Evolutionary conservation across 1,284 basidiomycete genomes (phyloP).

Genomic region (Microbotryomycetes sp.): DNA sequence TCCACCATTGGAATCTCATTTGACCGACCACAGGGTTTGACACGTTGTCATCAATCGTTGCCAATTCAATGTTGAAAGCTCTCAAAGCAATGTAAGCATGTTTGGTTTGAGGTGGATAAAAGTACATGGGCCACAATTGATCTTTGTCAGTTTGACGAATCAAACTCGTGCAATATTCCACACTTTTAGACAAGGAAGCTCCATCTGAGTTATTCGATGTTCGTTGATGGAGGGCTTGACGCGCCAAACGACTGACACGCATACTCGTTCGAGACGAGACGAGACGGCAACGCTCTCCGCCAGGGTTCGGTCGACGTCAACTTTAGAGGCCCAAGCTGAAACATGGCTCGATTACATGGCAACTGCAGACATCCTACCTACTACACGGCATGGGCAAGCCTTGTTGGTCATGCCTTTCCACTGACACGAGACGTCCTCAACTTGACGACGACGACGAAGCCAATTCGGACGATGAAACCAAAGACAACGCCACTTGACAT

Average conservation of each 20-base stretch:
- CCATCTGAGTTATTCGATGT: neutral
- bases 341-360: too few relatives aligned
- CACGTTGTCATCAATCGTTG: conserved; percentile 69
- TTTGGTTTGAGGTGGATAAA: conserved; percentile 62
- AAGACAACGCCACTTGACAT: neutral
- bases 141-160: conserved; percentile 50
- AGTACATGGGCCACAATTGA: conserved; percentile 65
- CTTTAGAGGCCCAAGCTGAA: too few relatives aligned
- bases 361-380: too few relatives aligned
- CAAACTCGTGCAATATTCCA: conserved; percentile 43
- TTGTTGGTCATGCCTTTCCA: too few relatives aligned
- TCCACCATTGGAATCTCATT: conserved; percentile 90
- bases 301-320: too few relatives aligned
- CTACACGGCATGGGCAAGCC: too few relatives aligned
- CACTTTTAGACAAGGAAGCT: conserved; percentile 5
- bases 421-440: too few relatives aligned
- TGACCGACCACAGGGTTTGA: conserved; percentile 72
- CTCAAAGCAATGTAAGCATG: conserved; percentile 72
- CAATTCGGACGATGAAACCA: too few relatives aligned
- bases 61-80: conserved; percentile 85
- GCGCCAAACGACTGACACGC: neutral
- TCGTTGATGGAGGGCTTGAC: neutral
- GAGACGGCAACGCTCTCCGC: too few relatives aligned
- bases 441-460: too few relatives aligned
- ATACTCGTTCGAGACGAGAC: too few relatives aligned